A percentile compares a stretch with the other conserved stretches of the same genome.
These are phyloP conservation scores for Clonostachys solani DNA, from an alignment of 2,329 filamentous ascomycete species.

Conservation along the genomic window DNA sequence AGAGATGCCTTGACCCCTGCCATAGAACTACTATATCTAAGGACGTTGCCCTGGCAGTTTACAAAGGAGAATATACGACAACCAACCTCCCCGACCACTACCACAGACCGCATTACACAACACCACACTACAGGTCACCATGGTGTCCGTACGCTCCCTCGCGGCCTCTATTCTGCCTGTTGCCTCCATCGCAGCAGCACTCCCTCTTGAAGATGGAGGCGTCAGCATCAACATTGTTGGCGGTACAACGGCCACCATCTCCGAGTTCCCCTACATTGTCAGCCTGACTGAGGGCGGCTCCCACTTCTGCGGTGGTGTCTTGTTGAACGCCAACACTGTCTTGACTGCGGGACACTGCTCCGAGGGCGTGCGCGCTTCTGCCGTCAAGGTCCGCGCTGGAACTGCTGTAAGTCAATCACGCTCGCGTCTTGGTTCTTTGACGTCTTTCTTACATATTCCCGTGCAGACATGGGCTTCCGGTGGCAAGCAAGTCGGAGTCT, in stretches of 20 bases:
- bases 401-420: conserved; percentile 6
- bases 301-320: conserved; percentile 19
- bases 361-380: conserved; percentile 5
- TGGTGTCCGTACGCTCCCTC: too few relatives aligned
- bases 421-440: too few relatives aligned
- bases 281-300: conserved; percentile 8
- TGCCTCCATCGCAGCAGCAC: too few relatives aligned
- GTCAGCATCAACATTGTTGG: conserved; percentile 12
- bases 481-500: conserved; percentile 15
- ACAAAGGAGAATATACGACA: too few relatives aligned
- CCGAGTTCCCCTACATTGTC: conserved; percentile 24
- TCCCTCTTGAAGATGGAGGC: not conserved
- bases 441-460: not conserved
- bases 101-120: too few relatives aligned
- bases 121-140: too few relatives aligned
- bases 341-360: conserved; percentile 23
- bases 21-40: too few relatives aligned
- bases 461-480: conserved; percentile 8
- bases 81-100: too few relatives aligned
- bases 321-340: conserved; percentile 23
- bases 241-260: conserved; percentile 11
- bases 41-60: too few relatives aligned
- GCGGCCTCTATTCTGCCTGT: too few relatives aligned
- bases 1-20: too few relatives aligned
- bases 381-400: conserved; percentile 17